A percentile compares a stretch with the other conserved stretches of the same genome.
Evolutionary conservation across 352 stramenopile species (phyloP).

Genomic region (Globisporangium takayamanum): DNA sequence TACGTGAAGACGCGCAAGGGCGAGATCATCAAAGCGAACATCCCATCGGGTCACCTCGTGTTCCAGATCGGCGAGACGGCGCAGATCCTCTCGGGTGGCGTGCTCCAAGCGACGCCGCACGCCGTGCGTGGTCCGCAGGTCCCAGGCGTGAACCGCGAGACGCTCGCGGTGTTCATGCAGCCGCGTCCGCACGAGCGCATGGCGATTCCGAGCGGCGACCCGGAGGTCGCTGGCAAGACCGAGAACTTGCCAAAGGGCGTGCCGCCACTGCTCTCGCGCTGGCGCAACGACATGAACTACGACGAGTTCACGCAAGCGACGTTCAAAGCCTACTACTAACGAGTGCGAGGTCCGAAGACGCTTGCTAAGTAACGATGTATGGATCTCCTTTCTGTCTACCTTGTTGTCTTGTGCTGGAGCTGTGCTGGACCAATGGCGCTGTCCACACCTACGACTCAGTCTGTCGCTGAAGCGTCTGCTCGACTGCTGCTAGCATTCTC

Average conservation of each 20-base stretch:
- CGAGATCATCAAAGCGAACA: slow-evolving; percentile 84
- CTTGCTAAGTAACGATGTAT: slow-evolving; percentile 1
- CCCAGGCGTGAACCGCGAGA: slow-evolving; percentile 83
- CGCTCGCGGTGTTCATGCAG: slow-evolving; percentile 97
- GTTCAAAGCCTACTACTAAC: slow-evolving; percentile 88
- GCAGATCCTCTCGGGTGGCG: slow-evolving; percentile 93
- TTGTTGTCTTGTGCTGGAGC: too few relatives aligned
- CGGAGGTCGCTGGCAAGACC: slow-evolving; percentile 40
- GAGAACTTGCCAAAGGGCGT: slow-evolving; percentile 78
- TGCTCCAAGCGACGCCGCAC: slow-evolving; percentile 89
- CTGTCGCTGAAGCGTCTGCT: neutral
- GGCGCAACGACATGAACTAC: slow-evolving; percentile 86
- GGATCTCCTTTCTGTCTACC: too few relatives aligned
- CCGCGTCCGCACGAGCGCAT: slow-evolving; percentile 85
- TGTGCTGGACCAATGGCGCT: neutral
- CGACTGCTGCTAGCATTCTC: neutral
- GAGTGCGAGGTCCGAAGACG: neutral
- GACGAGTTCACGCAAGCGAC: slow-evolving; percentile 90
- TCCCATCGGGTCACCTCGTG: slow-evolving; percentile 82
- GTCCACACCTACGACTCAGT: neutral
- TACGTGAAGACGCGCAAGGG: slow-evolving; percentile 92
- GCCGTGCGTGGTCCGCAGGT: slow-evolving; percentile 81
- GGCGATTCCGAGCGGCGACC: slow-evolving; percentile 44
- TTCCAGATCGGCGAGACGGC: slow-evolving; percentile 96
- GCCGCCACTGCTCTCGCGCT: slow-evolving; percentile 81